Base-by-base conservation (phyloP, 768 basidiomycete species). In the Leccinum longicurvipes region DNA sequence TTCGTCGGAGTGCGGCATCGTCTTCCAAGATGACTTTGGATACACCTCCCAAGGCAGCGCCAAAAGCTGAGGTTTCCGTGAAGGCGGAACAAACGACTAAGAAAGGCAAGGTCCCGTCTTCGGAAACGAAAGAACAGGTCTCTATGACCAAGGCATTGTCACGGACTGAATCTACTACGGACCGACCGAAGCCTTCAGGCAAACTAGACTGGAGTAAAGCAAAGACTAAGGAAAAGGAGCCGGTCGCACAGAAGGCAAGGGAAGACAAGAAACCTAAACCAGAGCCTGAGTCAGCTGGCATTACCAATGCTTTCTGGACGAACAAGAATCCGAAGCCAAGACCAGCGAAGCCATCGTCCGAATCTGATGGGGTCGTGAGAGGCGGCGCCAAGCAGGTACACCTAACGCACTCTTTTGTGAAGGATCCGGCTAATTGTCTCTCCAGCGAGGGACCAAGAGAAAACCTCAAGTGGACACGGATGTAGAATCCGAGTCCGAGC, bases 151-250 rank as follows among this genome's bases (percentile, higher is more conserved):
- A 60, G 9, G 7, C 46, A 54, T 8, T 66, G 29, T 41, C 53
- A 8, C 61, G 57, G 39, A 45, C 32, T 4, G 71, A 68, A 39
- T 28, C 56, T 8, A 70, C 56, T 8, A 70, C 54, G 44, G 67
- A 65, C 63, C 75, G 64, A 48, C 60, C 71, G 0, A 75, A 71
- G 49, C 56, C 66, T 27, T 67, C 77, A 3, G 84, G 83, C 5
- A 83, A 81, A 63, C 74, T 86, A 6, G 81, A 86, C 60, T 87
- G 83, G 76, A 81, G 82, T 67, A 84, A 80, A 59, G 79, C 80
- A 25, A 81, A 81, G 64, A 60, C 72, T 10, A 83, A 82, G 62
- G 73, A 72, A 10, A 67, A 66, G 36, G 64, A 47, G 23, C 49
- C 54, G 1, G 48, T 51, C n/a, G 17, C 23, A 24, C 54, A 53